A percentile compares a stretch with the other conserved stretches of the same genome.
Evolutionary conservation across 2,329 filamentous ascomycete genomes (phyloP).

Genomic region (Cladophialophora exuberans): DNA sequence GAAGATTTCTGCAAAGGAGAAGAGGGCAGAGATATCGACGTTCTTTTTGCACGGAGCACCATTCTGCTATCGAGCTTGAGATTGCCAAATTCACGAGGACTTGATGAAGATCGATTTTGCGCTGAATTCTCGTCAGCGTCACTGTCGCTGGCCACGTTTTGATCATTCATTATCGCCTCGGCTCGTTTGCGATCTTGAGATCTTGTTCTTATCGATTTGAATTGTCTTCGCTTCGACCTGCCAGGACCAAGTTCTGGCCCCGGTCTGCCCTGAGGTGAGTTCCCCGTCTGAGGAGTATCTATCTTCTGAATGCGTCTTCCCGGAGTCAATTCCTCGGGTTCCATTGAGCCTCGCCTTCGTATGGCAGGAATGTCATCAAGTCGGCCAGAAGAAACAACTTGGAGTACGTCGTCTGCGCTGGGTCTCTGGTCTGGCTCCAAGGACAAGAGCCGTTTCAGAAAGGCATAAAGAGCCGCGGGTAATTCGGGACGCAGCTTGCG

Average conservation of each 20-base stretch:
- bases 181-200: slow-evolving; percentile 14
- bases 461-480: slow-evolving; percentile 80
- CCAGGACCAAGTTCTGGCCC: neutral
- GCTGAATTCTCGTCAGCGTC: slow-evolving; percentile 6
- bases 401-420: slow-evolving; percentile 81
- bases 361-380: slow-evolving; percentile 28
- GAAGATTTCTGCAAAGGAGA: slow-evolving; percentile 16
- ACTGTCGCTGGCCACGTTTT: slow-evolving; percentile 13
- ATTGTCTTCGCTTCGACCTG: slow-evolving; percentile 15
- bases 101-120: slow-evolving; percentile 3
- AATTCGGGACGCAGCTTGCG: slow-evolving; percentile 76
- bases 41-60: slow-evolving; percentile 17
- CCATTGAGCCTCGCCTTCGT: slow-evolving; percentile 24
- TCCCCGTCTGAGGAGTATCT: slow-evolving; percentile 26
- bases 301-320: slow-evolving; percentile 28
- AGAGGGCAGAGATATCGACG: slow-evolving; percentile 10
- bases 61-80: slow-evolving; percentile 16
- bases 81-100: neutral
- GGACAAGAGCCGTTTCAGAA: slow-evolving; percentile 79
- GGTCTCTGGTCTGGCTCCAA: slow-evolving; percentile 77
- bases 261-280: slow-evolving; percentile 20
- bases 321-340: slow-evolving; percentile 33
- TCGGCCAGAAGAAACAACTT: slow-evolving; percentile 71
- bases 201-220: neutral
- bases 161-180: slow-evolving; percentile 2